These are phyloP conservation scores for Karstenula rhodostoma DNA, from an alignment of 2,329 filamentous ascomycete genomes.

Conservation along the genomic window DNA sequence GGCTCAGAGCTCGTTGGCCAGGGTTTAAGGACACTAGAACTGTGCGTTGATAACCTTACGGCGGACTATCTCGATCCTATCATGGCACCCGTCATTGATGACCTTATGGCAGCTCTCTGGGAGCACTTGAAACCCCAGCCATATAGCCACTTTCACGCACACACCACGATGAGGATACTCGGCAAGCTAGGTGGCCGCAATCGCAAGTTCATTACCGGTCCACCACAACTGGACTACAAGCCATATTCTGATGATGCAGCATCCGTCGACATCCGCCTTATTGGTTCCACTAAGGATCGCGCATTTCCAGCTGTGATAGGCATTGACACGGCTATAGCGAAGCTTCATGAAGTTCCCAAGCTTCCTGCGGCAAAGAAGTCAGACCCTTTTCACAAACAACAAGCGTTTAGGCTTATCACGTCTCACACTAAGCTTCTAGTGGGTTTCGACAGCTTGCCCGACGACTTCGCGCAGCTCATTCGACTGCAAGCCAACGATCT, in stretches of 20 bases:
- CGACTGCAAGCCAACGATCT: slow-evolving; percentile 91
- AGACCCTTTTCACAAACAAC: slow-evolving; percentile 89
- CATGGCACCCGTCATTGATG: slow-evolving; percentile 98
- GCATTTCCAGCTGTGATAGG: slow-evolving; percentile 88
- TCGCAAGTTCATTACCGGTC: slow-evolving; percentile 91
- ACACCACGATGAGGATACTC: slow-evolving; percentile 96
- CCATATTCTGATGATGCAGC: slow-evolving; percentile 86
- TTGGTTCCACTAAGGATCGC: slow-evolving; percentile 87
- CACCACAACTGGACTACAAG: slow-evolving; percentile 83
- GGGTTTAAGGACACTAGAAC: slow-evolving; percentile 88
- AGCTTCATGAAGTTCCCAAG: slow-evolving; percentile 82
- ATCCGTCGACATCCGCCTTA: slow-evolving; percentile 87
- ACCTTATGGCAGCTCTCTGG: slow-evolving; percentile 97
- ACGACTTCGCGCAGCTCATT: slow-evolving; percentile 85
- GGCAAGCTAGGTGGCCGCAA: slow-evolving; percentile 96
- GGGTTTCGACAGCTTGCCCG: slow-evolving; percentile 84
- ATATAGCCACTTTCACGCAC: slow-evolving; percentile 96
- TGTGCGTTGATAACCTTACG: slow-evolving; percentile 97
- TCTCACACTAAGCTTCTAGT: slow-evolving; percentile 90
- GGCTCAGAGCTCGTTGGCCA: slow-evolving; percentile 95
- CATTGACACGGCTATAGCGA: slow-evolving; percentile 86
- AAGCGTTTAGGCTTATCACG: slow-evolving; percentile 87
- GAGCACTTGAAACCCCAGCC: slow-evolving; percentile 93
- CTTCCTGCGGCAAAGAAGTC: slow-evolving; percentile 67
- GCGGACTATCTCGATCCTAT: slow-evolving; percentile 98